Percentiles rank a stretch among this genome's conserved stretches.
These are phyloP conservation scores for Nothomitra cinnamomea DNA, from an alignment of 2,329 filamentous ascomycete genomes.

Conservation along the genomic window DNA sequence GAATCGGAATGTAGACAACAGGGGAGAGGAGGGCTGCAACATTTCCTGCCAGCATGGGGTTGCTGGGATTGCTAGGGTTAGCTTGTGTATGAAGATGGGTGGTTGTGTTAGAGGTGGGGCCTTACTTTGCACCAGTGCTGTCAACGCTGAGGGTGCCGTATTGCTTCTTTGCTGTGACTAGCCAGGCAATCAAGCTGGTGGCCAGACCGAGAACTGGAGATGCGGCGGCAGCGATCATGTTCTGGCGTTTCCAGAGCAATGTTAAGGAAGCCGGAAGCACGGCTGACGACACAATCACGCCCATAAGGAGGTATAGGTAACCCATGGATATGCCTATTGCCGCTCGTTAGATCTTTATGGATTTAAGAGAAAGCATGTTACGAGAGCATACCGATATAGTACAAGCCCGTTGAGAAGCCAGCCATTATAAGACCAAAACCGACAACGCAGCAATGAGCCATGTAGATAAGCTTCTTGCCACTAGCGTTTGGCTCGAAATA, in stretches of 20 bases:
- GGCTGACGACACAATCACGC: slow-evolving; percentile 71
- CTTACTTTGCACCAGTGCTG: slow-evolving; percentile 60
- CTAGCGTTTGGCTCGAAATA: slow-evolving; percentile 67
- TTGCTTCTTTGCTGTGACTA: slow-evolving; percentile 55
- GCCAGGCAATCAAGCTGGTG: slow-evolving; percentile 57
- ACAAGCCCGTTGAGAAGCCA: slow-evolving; percentile 55
- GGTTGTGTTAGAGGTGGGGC: background rate
- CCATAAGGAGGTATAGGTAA: slow-evolving; percentile 81
- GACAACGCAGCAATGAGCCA: slow-evolving; percentile 58
- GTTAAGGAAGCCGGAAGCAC: slow-evolving; percentile 71
- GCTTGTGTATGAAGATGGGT: background rate
- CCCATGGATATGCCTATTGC: slow-evolving; percentile 24
- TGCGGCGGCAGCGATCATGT: slow-evolving; percentile 53
- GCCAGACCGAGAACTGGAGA: slow-evolving; percentile 52
- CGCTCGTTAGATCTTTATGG: background rate
- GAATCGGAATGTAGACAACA: slow-evolving; percentile 52
- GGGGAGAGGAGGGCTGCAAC: slow-evolving; percentile 68
- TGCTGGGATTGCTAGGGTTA: slow-evolving; percentile 17
- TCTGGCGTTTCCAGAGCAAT: slow-evolving; percentile 66
- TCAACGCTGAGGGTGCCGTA: slow-evolving; percentile 52
- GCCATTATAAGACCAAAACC: slow-evolving; percentile 65
- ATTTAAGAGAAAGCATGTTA: background rate
- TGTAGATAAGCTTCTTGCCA: slow-evolving; percentile 61
- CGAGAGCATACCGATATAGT: slow-evolving; percentile 30
- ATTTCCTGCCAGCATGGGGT: slow-evolving; percentile 78